Conservation (phyloP, 768 basidiomycete genomes). For the Baorangia bicolor region DNA sequence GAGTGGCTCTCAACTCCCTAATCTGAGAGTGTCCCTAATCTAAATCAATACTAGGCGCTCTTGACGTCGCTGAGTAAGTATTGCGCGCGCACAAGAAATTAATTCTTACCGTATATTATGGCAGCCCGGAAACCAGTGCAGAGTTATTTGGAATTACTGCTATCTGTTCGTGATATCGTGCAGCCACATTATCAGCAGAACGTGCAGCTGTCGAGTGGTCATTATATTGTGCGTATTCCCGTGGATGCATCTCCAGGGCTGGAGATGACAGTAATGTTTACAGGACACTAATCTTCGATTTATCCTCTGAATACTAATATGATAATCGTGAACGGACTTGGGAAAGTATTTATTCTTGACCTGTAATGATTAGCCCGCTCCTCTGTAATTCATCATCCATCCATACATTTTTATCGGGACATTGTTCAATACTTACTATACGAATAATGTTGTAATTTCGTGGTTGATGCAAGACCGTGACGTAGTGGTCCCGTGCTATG, state of each 20-base stretch:
- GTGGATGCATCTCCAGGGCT: neutral
- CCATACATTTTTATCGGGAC: neutral
- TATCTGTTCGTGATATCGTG: conserved; percentile 56
- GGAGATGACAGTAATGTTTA: neutral
- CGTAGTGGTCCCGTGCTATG: conserved; percentile 20
- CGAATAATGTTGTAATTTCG: conserved; percentile 1
- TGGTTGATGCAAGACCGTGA: neutral
- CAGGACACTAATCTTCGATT: conserved; percentile 33
- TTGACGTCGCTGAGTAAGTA: conserved; percentile 47
- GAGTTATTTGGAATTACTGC: conserved; percentile 63
- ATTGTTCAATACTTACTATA: neutral
- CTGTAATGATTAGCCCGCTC: neutral
- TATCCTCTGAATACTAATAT: conserved; percentile 32
- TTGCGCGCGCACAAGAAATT: no score
- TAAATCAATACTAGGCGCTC: conserved; percentile 51
- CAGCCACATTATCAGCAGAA: conserved; percentile 64
- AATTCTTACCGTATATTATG: neutral
- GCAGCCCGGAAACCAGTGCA: conserved; percentile 54
- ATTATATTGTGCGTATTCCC: conserved; percentile 49
- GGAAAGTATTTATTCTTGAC: conserved; percentile 6
- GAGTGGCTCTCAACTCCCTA: conserved; percentile 23
- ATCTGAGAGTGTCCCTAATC: neutral
- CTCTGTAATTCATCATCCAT: neutral
- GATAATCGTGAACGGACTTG: neutral
- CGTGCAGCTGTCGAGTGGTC: conserved; percentile 72